phyloP scores from a whole-genome alignment of 768 basidiomycete genomes.

The Leccinum longicurvipes region DNA sequence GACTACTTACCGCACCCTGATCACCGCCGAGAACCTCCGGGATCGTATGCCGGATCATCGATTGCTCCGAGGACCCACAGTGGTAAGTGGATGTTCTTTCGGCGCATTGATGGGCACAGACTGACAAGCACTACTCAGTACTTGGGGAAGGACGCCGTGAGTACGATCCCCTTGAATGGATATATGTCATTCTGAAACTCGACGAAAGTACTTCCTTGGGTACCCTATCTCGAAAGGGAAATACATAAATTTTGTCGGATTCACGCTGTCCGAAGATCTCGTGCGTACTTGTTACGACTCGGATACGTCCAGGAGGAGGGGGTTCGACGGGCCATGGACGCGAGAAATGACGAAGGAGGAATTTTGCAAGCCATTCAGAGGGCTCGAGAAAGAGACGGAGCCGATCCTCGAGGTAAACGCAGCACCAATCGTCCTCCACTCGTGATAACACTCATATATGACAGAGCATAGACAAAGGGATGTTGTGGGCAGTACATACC shows the following conservation, averaged over 20 bases:
- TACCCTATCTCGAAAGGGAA: conserved; percentile 61
- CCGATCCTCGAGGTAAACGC: conserved; percentile 47
- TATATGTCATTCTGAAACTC: not conserved
- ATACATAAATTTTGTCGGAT: conserved; percentile 62
- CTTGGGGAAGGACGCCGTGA: conserved; percentile 48
- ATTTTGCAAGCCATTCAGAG: conserved; percentile 40
- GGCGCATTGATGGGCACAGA: not conserved
- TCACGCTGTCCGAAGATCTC: conserved; percentile 47
- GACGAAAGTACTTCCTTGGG: conserved; percentile 51
- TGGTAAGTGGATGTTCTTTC: conserved; percentile 34
- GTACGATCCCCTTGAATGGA: conserved; percentile 8
- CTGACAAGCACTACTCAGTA: conserved; percentile 39
- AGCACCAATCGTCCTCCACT: conserved; percentile 9
- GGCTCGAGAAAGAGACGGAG: conserved; percentile 61
- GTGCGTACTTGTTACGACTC: conserved; percentile 42
- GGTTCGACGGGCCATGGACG: conserved; percentile 44
- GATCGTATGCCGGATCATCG: conserved; percentile 45
- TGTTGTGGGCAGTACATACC: conserved; percentile 64
- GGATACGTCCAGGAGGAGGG: conserved; percentile 11
- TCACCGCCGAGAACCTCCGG: conserved; percentile 47
- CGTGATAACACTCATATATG: not conserved
- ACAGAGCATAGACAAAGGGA: conserved; percentile 51
- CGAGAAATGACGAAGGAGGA: conserved; percentile 43
- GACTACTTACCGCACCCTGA: conserved; percentile 55
- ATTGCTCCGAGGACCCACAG: conserved; percentile 43